Conservation (phyloP, 2,329 filamentous ascomycete genomes). For the Aschersonia sp. region DNA sequence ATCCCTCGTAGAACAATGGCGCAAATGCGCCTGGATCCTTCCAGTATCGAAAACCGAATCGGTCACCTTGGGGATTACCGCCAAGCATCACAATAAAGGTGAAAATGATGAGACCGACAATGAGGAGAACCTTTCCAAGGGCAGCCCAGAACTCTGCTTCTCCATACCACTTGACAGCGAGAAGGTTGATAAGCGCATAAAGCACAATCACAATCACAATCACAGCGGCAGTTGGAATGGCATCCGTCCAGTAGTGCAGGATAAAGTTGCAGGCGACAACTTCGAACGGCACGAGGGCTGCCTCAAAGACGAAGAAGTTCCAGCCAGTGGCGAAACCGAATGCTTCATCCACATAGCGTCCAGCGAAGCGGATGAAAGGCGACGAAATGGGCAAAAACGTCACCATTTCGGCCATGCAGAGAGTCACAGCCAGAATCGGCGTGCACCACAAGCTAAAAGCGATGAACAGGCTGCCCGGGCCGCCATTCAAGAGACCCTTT, state of each 20-base stretch:
- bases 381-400: conserved; percentile 64
- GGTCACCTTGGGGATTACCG: conserved; percentile 58
- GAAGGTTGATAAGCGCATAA: conserved; percentile 47
- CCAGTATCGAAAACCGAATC: conserved; percentile 58
- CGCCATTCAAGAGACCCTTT: conserved; percentile 39
- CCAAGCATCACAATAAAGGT: conserved; percentile 76
- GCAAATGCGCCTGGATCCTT: conserved; percentile 55
- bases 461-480: conserved; percentile 41
- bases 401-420: conserved; percentile 60
- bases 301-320: conserved; percentile 62
- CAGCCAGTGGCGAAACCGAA: conserved; percentile 60
- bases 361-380: conserved; percentile 65
- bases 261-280: conserved; percentile 50
- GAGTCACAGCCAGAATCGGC: conserved; percentile 44
- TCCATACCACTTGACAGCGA: conserved; percentile 62
- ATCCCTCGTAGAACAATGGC: conserved; percentile 46
- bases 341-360: conserved; percentile 60
- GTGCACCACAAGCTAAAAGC: conserved; percentile 48
- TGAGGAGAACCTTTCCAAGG: conserved; percentile 56
- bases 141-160: conserved; percentile 67
- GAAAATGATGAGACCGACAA: conserved; percentile 56
- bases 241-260: conserved; percentile 47
- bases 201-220: conserved; percentile 37
- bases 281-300: conserved; percentile 52
- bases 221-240: conserved; percentile 42